Conservation (phyloP, 129 eudicot genomes). For the Tanacetum coccineum region DNA sequence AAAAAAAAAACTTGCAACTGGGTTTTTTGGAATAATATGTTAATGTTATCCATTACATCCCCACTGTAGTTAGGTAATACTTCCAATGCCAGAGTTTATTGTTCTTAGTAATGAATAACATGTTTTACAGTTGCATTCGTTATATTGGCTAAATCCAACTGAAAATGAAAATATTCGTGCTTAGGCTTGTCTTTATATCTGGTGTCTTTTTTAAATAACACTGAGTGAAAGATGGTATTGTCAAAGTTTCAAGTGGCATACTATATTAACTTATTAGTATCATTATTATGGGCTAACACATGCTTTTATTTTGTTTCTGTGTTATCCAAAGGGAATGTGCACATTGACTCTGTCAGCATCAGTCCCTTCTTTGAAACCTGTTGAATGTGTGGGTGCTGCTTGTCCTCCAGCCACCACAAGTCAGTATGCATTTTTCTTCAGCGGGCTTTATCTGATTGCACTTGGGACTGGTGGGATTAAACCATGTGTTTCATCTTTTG, state of each 20-base stretch:
- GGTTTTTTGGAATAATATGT: too few relatives aligned
- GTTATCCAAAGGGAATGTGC: slow-evolving; percentile 55
- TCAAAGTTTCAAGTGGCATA: background rate
- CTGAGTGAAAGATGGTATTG: background rate
- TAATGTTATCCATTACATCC: too few relatives aligned
- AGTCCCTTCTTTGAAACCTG: slow-evolving; percentile 61
- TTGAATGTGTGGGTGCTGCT: slow-evolving; percentile 58
- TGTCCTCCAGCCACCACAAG: slow-evolving; percentile 64
- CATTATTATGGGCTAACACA: slow-evolving; percentile 3
- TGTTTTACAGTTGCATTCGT: background rate
- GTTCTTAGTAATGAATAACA: background rate
- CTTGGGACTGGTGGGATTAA: slow-evolving; percentile 95
- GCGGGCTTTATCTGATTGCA: slow-evolving; percentile 76
- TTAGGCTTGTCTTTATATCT: too few relatives aligned
- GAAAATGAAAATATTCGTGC: background rate
- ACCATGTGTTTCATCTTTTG: slow-evolving; percentile 90
- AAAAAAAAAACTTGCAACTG: too few relatives aligned
- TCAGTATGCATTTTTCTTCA: slow-evolving; percentile 63
- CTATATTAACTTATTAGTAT: background rate
- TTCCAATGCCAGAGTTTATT: background rate
- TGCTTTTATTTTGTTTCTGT: background rate
- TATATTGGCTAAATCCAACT: background rate
- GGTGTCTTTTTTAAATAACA: too few relatives aligned
- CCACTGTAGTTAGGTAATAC: too few relatives aligned
- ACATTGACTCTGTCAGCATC: slow-evolving; percentile 72